phyloP scores from a whole-genome alignment of 2,329 filamentous ascomycete species.

The Cadophora luteo-olivacea region DNA sequence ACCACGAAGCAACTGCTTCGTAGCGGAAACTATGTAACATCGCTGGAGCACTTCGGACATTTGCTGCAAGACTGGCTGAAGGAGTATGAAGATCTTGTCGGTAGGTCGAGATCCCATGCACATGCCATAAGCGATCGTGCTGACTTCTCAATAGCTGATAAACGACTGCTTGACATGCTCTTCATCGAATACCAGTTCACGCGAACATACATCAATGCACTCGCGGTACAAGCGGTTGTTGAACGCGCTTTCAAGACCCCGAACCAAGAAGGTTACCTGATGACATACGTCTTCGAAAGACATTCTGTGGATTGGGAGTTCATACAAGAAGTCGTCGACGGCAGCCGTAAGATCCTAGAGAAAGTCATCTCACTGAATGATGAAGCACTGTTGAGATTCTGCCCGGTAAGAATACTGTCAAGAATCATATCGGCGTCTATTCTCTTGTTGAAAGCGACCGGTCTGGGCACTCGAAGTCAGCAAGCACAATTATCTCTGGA shows the following conservation, averaged over 20 bases:
- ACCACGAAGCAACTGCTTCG: slow-evolving; percentile 49
- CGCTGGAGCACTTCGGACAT: slow-evolving; percentile 54
- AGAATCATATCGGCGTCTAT: slow-evolving; percentile 61
- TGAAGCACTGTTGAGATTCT: slow-evolving; percentile 54
- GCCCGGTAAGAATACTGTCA: slow-evolving; percentile 59
- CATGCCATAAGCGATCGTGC: not conserved
- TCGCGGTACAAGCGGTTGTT: slow-evolving; percentile 63
- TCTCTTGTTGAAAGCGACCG: slow-evolving; percentile 44
- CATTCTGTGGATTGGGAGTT: slow-evolving; percentile 56
- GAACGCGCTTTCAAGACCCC: slow-evolving; percentile 51
- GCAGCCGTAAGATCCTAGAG: slow-evolving; percentile 57
- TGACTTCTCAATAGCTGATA: slow-evolving; percentile 15
- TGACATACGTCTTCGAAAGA: slow-evolving; percentile 51
- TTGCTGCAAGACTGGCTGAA: slow-evolving; percentile 39
- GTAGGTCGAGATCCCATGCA: not conserved
- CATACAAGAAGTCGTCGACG: slow-evolving; percentile 61
- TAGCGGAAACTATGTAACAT: slow-evolving; percentile 56
- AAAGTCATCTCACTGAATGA: slow-evolving; percentile 56
- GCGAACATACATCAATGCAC: slow-evolving; percentile 51
- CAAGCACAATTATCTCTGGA: slow-evolving; percentile 22
- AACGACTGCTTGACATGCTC: slow-evolving; percentile 44
- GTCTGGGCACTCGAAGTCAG: slow-evolving; percentile 21
- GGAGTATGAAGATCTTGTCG: slow-evolving; percentile 2
- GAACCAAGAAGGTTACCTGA: not conserved
- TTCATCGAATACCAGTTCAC: slow-evolving; percentile 58